Evolutionary conservation across 2,329 filamentous ascomycete species (phyloP), one percentile per base, ranked within the genome.

Genomic region (Alternaria infectoria): DNA sequence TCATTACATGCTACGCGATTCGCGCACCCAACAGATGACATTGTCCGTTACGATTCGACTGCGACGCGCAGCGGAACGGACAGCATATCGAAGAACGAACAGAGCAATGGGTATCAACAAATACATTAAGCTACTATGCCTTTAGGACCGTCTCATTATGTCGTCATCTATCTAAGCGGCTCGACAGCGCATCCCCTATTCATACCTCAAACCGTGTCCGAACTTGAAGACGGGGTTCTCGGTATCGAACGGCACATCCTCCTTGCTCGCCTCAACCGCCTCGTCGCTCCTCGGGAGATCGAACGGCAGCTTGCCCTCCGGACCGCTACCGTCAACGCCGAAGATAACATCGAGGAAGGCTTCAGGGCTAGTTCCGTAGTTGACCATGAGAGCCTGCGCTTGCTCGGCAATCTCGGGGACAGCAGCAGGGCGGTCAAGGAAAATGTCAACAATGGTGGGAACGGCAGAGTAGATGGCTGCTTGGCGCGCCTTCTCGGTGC

Each of bases 311-410:
- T 75, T 80, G 0, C 84, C 83, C 59, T 80, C 68, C 0, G 84
- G 84, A 12, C 70, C 68, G 8, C 74, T 77, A 1, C 73, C 75
- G 43, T 79, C 73, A 8, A 76, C 66, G 0, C 76, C 77, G 57
- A 84, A 81, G 1, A 83, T 62, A 1, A 84, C 74, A 60, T 84
- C 83, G 5, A 85, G 64, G 59, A 84, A 83, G 0, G 82, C 83
- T 1, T 82, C 78, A 0, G 74, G 69, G 15, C 77, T 75, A 32
- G 78, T 80, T 0, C 82, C 82, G 55, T 77, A 84, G 64, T 77
- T 83, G 10, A 72, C 81, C 26, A 83, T 59, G 46, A 84, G 61
- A 2, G 81, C 82, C 7, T 73, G 69, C 1, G 80, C 79, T 5
- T 74, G 59, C 43, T 81, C 81, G 0, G 76, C 76, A 0, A 85